These are phyloP conservation scores for Leishmania tropica DNA, from an alignment of 208 protist genomes.

Conservation along the genomic window DNA sequence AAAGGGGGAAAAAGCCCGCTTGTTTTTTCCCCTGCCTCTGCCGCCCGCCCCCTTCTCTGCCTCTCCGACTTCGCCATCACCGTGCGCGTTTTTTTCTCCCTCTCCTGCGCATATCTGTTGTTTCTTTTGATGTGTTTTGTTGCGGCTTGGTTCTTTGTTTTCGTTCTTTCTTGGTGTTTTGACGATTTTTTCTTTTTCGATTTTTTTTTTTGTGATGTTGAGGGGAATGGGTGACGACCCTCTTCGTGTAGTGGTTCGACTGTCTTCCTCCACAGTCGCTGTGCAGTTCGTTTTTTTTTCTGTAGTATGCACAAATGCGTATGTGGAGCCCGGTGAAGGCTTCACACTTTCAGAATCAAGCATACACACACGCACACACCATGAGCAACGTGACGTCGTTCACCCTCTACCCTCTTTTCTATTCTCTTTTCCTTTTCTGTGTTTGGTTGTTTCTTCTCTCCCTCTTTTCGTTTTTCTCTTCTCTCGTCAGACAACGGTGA, in stretches of 20 bases:
- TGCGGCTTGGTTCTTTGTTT: background rate
- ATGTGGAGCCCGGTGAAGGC: background rate
- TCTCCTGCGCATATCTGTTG: background rate
- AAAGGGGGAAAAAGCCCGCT: background rate
- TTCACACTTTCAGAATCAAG: background rate
- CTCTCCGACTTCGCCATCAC: background rate
- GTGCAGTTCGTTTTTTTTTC: background rate
- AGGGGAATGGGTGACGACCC: background rate
- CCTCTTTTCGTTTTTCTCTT: background rate
- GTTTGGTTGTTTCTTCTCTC: background rate
- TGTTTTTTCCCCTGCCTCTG: background rate
- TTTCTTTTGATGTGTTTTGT: constrained; percentile 4
- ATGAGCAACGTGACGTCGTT: background rate
- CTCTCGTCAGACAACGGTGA: background rate
- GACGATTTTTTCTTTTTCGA: background rate
- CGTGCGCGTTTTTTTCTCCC: background rate
- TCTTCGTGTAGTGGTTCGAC: background rate
- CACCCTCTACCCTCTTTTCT: background rate
- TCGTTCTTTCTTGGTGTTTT: background rate
- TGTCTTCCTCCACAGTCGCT: background rate
- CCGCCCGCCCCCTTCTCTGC: background rate
- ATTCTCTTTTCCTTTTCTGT: constrained; percentile 1
- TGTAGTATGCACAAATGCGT: background rate
- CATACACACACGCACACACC: background rate
- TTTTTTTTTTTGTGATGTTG: background rate